Evolutionary conservation across 2,329 filamentous ascomycete genomes (phyloP).

Genomic region (Dothiorella sarmentorum): DNA sequence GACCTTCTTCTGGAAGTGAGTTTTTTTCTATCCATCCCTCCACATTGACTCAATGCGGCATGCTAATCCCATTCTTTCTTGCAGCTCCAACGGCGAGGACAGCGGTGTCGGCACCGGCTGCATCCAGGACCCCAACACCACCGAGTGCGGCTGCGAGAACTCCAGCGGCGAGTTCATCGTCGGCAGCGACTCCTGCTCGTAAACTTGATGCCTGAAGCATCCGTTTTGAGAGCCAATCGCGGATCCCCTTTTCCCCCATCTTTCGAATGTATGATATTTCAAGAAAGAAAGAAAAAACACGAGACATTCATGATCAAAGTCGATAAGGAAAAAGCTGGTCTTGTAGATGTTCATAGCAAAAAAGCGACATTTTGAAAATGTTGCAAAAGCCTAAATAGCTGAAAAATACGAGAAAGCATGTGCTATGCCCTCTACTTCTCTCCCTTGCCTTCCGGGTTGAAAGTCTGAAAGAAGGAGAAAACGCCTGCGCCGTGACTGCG

Average conservation of each 20-base stretch:
- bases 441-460: background rate
- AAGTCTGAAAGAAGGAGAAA: background rate
- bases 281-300: background rate
- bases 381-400: background rate
- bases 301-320: background rate
- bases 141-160: constrained; percentile 13
- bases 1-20: constrained; percentile 17
- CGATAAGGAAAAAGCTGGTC: background rate
- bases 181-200: background rate
- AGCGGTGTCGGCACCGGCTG: constrained; percentile 28
- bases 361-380: background rate
- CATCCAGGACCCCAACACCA: constrained; percentile 26
- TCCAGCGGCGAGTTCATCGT: background rate
- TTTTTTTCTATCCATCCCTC: background rate
- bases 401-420: background rate
- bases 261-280: constrained; percentile 1
- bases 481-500: background rate
- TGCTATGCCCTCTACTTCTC: background rate
- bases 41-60: constrained; percentile 11
- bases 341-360: background rate
- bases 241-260: background rate
- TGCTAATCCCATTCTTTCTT: background rate
- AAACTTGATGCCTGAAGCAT: background rate
- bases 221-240: no score
- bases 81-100: constrained; percentile 21